Evolutionary conservation across 2,329 filamentous ascomycete genomes (phyloP).

Genomic region (Scedosporium aurantiacum): DNA sequence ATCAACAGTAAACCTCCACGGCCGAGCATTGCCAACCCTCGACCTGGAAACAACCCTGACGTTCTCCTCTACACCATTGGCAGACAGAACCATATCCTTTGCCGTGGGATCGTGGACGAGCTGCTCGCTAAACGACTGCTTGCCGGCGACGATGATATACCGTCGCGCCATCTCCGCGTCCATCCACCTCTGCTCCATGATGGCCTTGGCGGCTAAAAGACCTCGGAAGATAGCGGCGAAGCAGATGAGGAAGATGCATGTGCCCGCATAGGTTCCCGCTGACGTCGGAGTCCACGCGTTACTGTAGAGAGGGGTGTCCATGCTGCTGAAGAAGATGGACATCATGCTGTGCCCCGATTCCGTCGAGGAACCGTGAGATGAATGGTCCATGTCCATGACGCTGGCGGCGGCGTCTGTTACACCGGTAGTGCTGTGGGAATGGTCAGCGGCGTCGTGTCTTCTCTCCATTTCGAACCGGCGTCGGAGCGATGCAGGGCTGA

Average conservation of each 20-base stretch:
- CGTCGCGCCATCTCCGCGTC: slow-evolving; percentile 62
- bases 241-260: slow-evolving; percentile 80
- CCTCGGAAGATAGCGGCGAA: slow-evolving; percentile 60
- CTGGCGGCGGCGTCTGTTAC: background rate
- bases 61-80: slow-evolving; percentile 70
- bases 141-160: slow-evolving; percentile 64
- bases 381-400: background rate
- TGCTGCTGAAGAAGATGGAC: slow-evolving; percentile 50
- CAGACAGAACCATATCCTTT: slow-evolving; percentile 56
- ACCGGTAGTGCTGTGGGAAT: background rate
- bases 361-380: slow-evolving; percentile 4
- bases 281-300: slow-evolving; percentile 61
- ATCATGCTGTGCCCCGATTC: slow-evolving; percentile 24
- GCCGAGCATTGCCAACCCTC: slow-evolving; percentile 39
- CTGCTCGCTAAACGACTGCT: slow-evolving; percentile 46
- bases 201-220: slow-evolving; percentile 61
- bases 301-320: slow-evolving; percentile 44
- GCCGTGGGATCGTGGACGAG: slow-evolving; percentile 48
- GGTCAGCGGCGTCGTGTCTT: slow-evolving; percentile 7
- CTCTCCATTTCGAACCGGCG: background rate
- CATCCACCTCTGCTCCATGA: slow-evolving; percentile 52
- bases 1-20: slow-evolving; percentile 76
- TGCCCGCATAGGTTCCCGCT: slow-evolving; percentile 68
- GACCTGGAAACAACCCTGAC: slow-evolving; percentile 58
- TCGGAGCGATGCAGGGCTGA: background rate